A percentile compares a stretch with the other conserved stretches of the same genome.
Conservation (phyloP, 345 rosid species). For the Eucalyptus rudis region DNA sequence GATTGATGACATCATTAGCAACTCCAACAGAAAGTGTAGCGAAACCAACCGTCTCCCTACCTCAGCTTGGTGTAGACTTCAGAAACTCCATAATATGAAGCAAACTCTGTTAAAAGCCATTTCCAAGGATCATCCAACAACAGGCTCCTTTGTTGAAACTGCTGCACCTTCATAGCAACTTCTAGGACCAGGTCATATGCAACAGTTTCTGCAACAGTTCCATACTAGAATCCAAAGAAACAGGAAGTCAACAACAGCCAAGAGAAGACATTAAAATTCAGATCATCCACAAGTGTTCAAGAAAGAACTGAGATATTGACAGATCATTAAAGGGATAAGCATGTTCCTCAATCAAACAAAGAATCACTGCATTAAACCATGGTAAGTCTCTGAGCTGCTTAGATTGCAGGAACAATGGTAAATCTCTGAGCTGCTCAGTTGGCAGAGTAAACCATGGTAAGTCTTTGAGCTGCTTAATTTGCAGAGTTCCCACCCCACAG, state of each 20-base stretch:
- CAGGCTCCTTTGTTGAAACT: conserved; percentile 84
- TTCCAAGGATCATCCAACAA: conserved; percentile 83
- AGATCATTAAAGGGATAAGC: background rate
- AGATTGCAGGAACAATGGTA: background rate
- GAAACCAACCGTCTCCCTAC: conserved; percentile 10
- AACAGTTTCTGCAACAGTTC: conserved; percentile 96
- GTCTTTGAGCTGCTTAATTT: background rate
- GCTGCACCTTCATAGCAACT: conserved; percentile 85
- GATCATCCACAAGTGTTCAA: background rate
- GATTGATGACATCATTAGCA: background rate
- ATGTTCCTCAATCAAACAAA: background rate
- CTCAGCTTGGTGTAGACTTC: conserved; percentile 82
- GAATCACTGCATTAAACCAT: background rate
- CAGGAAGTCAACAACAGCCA: background rate
- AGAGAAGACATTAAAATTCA: background rate
- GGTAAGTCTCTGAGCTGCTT: background rate
- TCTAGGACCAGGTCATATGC: conserved; percentile 88
- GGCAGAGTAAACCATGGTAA: background rate
- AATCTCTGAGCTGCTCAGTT: background rate
- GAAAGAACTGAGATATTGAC: background rate
- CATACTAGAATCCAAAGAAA: conserved; percentile 43
- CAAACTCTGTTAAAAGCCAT: conserved; percentile 91
- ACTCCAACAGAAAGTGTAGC: background rate
- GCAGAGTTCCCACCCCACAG: background rate
- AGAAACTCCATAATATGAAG: conserved; percentile 91